Percentiles rank a stretch among this genome's conserved stretches.
phyloP scores from a whole-genome alignment of 148 eudicot species.

The Cornus florida region DNA sequence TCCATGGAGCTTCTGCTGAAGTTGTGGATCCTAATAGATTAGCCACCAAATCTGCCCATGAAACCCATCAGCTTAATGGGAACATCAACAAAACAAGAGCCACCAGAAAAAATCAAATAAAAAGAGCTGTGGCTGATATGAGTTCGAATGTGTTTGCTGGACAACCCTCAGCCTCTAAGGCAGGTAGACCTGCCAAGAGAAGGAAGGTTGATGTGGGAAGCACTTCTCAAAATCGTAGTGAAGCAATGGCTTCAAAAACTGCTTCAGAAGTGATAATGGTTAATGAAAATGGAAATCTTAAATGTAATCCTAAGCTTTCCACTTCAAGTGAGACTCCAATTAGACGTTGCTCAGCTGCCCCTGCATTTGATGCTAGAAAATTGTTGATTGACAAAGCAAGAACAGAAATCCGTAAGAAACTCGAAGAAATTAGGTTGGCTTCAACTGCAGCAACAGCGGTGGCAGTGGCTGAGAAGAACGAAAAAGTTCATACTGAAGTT shows the following conservation, averaged over 20 bases:
- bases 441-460: slow-evolving; percentile 4
- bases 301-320: slow-evolving; percentile 28
- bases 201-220: slow-evolving; percentile 55
- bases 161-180: slow-evolving; percentile 34
- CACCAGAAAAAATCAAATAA: slow-evolving; percentile 28
- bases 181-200: slow-evolving; percentile 70
- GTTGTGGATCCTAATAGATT: slow-evolving; percentile 51
- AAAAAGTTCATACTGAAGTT: slow-evolving; percentile 24
- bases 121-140: slow-evolving; percentile 20
- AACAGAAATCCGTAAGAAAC: slow-evolving; percentile 49
- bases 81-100: slow-evolving; percentile 35
- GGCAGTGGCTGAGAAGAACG: slow-evolving; percentile 29
- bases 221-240: slow-evolving; percentile 27
- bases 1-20: slow-evolving; percentile 52
- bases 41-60: slow-evolving; percentile 30
- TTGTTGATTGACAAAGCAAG: slow-evolving; percentile 77
- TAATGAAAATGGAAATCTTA: slow-evolving; percentile 41
- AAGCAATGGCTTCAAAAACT: slow-evolving; percentile 31
- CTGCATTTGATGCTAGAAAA: slow-evolving; percentile 64
- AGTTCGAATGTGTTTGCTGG: slow-evolving; percentile 43
- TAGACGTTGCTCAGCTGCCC: slow-evolving; percentile 43
- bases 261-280: slow-evolving; percentile 36
- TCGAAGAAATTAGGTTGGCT: slow-evolving; percentile 57
- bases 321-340: slow-evolving; percentile 27
- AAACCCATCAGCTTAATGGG: slow-evolving; percentile 39